Conservation (phyloP, 164 flowering plant species). For the Vitis rotundifolia region DNA sequence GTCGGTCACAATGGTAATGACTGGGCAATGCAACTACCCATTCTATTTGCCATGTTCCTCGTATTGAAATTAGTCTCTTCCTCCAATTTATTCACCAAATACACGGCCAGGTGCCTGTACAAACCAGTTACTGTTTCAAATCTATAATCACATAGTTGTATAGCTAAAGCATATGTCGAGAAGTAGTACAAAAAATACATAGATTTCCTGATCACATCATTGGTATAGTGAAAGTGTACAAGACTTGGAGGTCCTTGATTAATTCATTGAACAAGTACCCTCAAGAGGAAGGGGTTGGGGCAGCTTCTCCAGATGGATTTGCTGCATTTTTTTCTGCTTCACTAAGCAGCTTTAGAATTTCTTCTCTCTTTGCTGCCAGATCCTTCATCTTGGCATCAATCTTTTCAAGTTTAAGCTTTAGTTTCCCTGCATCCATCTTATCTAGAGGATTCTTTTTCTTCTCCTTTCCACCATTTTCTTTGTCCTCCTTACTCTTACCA, state of each 20-base stretch:
- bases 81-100: too few relatives aligned
- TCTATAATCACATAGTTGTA: too few relatives aligned
- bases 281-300: background rate
- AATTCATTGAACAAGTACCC: background rate
- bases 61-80: too few relatives aligned
- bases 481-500: slow-evolving; percentile 18
- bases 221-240: too few relatives aligned
- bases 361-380: slow-evolving; percentile 42
- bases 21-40: too few relatives aligned
- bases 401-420: slow-evolving; percentile 57
- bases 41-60: too few relatives aligned
- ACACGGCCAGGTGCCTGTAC: too few relatives aligned
- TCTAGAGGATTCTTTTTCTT: slow-evolving; percentile 67
- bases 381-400: slow-evolving; percentile 50
- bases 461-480: slow-evolving; percentile 29
- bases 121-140: too few relatives aligned
- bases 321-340: slow-evolving; percentile 30
- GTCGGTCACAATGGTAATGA: too few relatives aligned
- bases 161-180: too few relatives aligned
- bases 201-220: too few relatives aligned
- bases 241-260: background rate
- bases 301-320: background rate
- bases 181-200: too few relatives aligned
- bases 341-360: slow-evolving; percentile 37
- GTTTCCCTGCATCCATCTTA: slow-evolving; percentile 45